Evolutionary conservation across 495 filamentous ascomycete species (phyloP).

Genomic region (Daldinia bambusicola): DNA sequence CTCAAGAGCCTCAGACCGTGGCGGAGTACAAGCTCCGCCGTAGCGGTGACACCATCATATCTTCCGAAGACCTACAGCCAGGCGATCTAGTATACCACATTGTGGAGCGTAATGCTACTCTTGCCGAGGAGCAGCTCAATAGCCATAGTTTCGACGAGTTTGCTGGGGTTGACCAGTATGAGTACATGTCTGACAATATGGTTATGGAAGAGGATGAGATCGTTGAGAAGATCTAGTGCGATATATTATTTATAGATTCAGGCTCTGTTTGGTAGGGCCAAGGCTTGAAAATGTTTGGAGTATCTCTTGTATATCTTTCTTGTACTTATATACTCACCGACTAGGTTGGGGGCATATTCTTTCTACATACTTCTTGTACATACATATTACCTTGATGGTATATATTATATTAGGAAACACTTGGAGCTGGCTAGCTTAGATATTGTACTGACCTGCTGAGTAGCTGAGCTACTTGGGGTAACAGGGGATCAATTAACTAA

Average conservation of each 20-base stretch:
- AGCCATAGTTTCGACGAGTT: background rate
- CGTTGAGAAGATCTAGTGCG: background rate
- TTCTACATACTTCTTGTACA: background rate
- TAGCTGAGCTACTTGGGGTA: no score
- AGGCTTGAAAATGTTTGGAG: background rate
- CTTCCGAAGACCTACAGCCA: background rate
- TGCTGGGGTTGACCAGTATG: background rate
- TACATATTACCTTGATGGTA: background rate
- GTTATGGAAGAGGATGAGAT: constrained; percentile 5
- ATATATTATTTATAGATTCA: background rate
- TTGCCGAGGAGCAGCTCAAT: background rate
- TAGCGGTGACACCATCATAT: background rate
- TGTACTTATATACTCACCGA: background rate
- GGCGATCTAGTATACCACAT: constrained; percentile 6
- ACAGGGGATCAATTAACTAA: background rate
- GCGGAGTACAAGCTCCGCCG: constrained; percentile 3
- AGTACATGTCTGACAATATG: constrained; percentile 1
- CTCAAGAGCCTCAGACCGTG: background rate
- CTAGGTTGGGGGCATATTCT: background rate
- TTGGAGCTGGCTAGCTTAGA: background rate
- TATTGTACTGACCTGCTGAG: background rate
- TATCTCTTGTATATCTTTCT: background rate
- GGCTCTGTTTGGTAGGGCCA: background rate
- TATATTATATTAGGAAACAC: background rate
- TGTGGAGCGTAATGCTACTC: background rate